Evolutionary conservation across 1,284 basidiomycete genomes (phyloP), one percentile per base, ranked within the genome.

Genomic region (Malassezia brasiliensis): DNA sequence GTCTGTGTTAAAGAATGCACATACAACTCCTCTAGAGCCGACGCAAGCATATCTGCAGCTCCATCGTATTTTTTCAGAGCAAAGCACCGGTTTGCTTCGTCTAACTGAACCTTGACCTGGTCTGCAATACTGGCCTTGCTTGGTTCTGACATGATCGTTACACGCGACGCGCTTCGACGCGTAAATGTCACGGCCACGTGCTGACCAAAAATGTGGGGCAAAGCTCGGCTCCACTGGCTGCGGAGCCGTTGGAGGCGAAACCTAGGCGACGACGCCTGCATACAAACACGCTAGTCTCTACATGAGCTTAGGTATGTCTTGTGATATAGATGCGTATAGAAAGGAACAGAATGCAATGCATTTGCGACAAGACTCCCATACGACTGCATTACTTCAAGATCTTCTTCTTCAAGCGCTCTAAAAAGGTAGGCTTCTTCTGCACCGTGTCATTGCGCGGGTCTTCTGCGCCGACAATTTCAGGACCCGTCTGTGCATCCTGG

Each of bases 51-150:
- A 50, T 72, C 69, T 14, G 61, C 60, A 4, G 69, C 61, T 0
- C 52, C 34, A 0, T 56, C 40, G 44, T 61, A 73, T 39, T 68
- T 58, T 36, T 72, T 73, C 38, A 70, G 52, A 7, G 69, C 69
- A 49, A 65, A 63, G 38, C 63, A 52, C 14, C 68, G 63, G n/a
- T 59, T 53, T 28, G 68, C 63, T 36, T 68, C 63, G 48, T 73
- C 69, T 35, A 72, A 37, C 37, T 47, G 37, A 11, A 34, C 47
- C 25, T 47, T 47, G n/a, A 44, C 32, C 10, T 47, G 14, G 17
- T 42, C 15, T 10, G n/a, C 40, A 34, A 9, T 9, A 14, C 32
- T 34, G 32, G 2, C 14, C 8, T 34, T 34, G 32, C 25, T 34
- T 14, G 32, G 14, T 11, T 34, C 8, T 3, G 32, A 34, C 32